Evolutionary conservation across 192 early-diverging fungal species (phyloP).

Genomic region (Oehlia diaphana): DNA sequence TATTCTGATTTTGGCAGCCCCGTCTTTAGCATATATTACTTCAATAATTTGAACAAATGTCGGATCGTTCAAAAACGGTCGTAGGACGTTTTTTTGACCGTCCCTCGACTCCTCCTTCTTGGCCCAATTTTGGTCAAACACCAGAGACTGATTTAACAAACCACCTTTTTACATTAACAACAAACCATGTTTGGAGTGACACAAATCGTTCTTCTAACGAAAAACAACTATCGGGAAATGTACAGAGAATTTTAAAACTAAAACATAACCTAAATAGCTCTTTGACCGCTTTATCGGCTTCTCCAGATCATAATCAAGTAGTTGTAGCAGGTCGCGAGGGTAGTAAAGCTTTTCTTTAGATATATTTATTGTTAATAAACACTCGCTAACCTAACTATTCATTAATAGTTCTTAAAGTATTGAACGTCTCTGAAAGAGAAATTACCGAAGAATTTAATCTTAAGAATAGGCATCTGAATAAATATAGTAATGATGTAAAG

Average conservation of each 20-base stretch:
- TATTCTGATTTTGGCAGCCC: too few relatives aligned
- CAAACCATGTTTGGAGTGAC: too few relatives aligned
- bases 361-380: neutral
- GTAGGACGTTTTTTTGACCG: too few relatives aligned
- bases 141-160: too few relatives aligned
- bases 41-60: too few relatives aligned
- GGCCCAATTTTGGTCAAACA: too few relatives aligned
- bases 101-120: too few relatives aligned
- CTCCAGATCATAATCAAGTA: slow-evolving; percentile 60
- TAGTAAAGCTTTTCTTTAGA: slow-evolving; percentile 23
- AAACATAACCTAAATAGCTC: slow-evolving; percentile 9
- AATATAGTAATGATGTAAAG: slow-evolving; percentile 72
- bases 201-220: too few relatives aligned
- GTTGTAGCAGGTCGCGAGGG: slow-evolving; percentile 73
- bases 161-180: too few relatives aligned
- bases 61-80: too few relatives aligned
- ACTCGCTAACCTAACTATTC: neutral
- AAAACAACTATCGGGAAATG: too few relatives aligned
- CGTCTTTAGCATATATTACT: too few relatives aligned
- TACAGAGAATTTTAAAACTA: neutral
- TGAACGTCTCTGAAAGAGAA: slow-evolving; percentile 52
- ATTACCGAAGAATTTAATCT: slow-evolving; percentile 67
- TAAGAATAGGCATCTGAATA: slow-evolving; percentile 54
- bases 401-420: slow-evolving; percentile 66
- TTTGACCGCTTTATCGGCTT: slow-evolving; percentile 53